A percentile compares a stretch with the other conserved stretches of the same genome.
These are phyloP conservation scores for Talaromyces proteolyticus DNA, from an alignment of 495 filamentous ascomycete genomes.

Conservation along the genomic window DNA sequence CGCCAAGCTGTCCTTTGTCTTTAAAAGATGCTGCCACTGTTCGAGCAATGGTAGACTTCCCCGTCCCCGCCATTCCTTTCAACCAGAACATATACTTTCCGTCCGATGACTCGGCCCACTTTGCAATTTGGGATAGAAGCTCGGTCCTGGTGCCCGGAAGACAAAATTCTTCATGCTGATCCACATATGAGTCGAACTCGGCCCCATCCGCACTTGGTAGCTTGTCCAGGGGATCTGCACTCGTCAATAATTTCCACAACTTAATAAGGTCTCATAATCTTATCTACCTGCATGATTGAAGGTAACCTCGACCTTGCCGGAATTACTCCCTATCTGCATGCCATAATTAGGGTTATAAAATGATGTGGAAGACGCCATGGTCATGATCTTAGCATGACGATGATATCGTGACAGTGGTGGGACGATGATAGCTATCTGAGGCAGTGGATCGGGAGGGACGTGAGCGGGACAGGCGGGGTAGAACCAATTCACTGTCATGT, in stretches of 20 bases:
- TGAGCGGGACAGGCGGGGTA: background rate
- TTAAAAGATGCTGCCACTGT: slow-evolving; percentile 9
- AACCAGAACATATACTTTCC: slow-evolving; percentile 22
- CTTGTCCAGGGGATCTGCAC: background rate
- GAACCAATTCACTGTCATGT: too few relatives aligned
- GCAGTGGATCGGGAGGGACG: background rate
- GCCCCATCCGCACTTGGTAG: slow-evolving; percentile 6
- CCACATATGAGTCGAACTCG: slow-evolving; percentile 11
- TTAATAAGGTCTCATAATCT: background rate
- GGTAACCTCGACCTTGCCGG: background rate
- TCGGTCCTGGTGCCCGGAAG: slow-evolving; percentile 17
- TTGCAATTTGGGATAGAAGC: slow-evolving; percentile 13
- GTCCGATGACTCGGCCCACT: slow-evolving; percentile 13
- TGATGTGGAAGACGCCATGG: slow-evolving; percentile 1
- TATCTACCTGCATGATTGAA: slow-evolving; percentile 2
- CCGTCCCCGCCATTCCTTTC: slow-evolving; percentile 23
- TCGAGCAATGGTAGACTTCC: slow-evolving; percentile 22
- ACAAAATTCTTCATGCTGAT: slow-evolving; percentile 15
- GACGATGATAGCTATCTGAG: background rate
- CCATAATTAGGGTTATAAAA: background rate
- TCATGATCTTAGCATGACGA: background rate
- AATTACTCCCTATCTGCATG: background rate
- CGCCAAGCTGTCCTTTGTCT: slow-evolving; percentile 1
- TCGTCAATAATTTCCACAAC: slow-evolving; percentile 1
- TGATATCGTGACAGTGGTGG: background rate